phyloP scores from a whole-genome alignment of 2,329 filamentous ascomycete species.

The Ophiostoma himal-ulmi region DNA sequence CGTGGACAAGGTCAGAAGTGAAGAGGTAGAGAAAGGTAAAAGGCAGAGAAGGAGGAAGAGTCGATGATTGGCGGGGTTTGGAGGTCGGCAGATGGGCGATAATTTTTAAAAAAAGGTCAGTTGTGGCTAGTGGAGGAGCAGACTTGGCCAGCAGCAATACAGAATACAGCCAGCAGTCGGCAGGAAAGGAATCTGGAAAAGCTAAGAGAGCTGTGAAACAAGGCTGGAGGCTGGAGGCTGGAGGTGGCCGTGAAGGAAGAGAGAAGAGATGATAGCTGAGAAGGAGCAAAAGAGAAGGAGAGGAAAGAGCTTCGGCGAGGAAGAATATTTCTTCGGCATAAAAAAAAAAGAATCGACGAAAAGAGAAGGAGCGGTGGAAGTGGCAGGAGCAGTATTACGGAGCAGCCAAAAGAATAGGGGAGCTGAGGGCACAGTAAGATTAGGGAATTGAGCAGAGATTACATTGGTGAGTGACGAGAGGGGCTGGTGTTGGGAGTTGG shows the following conservation, averaged over 20 bases:
- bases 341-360: neutral
- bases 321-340: slow-evolving; percentile 7
- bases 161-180: neutral
- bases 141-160: neutral
- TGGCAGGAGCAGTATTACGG: neutral
- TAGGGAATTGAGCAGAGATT: neutral
- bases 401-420: neutral
- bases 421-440: neutral
- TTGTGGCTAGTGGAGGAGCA: neutral
- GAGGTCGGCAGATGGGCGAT: neutral
- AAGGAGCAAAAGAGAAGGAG: neutral
- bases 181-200: neutral
- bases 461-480: slow-evolving; percentile 3
- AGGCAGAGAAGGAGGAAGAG: neutral
- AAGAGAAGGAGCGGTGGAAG: slow-evolving; percentile 5
- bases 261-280: neutral
- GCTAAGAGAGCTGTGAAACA: neutral
- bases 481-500: neutral
- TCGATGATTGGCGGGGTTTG: slow-evolving; percentile 12
- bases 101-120: neutral
- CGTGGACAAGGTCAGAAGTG: neutral
- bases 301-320: slow-evolving; percentile 1
- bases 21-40: neutral
- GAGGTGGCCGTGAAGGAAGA: neutral
- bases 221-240: neutral